Evolutionary conservation across 768 basidiomycete genomes (phyloP).

Genomic region (Sporobolomyces pararoseus): DNA sequence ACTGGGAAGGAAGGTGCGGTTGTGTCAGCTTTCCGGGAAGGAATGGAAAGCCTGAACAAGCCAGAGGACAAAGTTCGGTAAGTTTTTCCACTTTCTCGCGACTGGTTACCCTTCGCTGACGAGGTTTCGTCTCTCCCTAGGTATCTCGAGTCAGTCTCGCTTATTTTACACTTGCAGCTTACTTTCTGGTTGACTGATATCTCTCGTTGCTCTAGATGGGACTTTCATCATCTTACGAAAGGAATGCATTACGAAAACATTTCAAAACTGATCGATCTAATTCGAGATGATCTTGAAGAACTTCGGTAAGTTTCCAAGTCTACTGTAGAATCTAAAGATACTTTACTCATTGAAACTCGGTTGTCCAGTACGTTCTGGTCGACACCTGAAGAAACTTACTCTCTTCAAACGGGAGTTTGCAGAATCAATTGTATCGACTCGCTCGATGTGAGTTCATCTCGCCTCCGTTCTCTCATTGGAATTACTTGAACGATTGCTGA

Average conservation of each 20-base stretch:
- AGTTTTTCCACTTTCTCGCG: constrained; percentile 10
- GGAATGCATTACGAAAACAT: constrained; percentile 65
- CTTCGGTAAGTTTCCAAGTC: constrained; percentile 23
- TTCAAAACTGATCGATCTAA: constrained; percentile 26
- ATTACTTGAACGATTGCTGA: no score
- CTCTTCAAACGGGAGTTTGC: constrained; percentile 36
- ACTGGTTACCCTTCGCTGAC: not conserved
- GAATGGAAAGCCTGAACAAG: constrained; percentile 56
- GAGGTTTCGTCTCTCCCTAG: constrained; percentile 4
- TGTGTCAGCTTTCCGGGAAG: constrained; percentile 71
- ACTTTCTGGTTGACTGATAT: not conserved
- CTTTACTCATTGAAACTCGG: not conserved
- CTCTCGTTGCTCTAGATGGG: not conserved
- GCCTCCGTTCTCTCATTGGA: no score
- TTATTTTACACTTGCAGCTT: not conserved
- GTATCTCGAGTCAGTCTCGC: constrained; percentile 21
- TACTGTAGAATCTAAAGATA: not conserved
- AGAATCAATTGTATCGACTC: constrained; percentile 45
- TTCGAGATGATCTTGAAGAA: constrained; percentile 40
- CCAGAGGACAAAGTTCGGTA: constrained; percentile 49
- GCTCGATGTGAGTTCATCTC: constrained; percentile 31
- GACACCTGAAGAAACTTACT: constrained; percentile 19
- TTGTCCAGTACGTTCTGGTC: constrained; percentile 44
- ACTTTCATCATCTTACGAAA: constrained; percentile 54
- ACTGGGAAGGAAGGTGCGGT: constrained; percentile 79